Percentiles rank a stretch among this genome's conserved stretches.
Conservation (phyloP, 441 rosid species). For the Eruca vesicaria region DNA sequence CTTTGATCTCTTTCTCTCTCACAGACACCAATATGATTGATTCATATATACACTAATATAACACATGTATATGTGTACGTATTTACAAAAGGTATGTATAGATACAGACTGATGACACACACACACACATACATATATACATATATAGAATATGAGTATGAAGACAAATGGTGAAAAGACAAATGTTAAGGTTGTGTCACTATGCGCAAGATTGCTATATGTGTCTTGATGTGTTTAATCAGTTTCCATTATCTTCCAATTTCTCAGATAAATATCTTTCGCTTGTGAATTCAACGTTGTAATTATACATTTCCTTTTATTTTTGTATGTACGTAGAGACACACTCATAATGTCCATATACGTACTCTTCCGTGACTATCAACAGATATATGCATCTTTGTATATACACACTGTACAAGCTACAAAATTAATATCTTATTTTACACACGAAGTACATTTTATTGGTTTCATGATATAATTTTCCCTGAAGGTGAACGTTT, state of each 20-base stretch:
- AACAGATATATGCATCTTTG: neutral
- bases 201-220: constrained; percentile 39
- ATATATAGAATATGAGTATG: neutral
- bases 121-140: neutral
- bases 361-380: neutral
- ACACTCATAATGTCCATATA: neutral
- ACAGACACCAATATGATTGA: constrained; percentile 25
- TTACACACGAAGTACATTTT: neutral
- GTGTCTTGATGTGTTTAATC: constrained; percentile 46
- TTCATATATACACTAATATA: constrained; percentile 1
- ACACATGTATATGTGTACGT: neutral
- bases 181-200: constrained; percentile 95
- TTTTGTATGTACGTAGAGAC: constrained; percentile 4
- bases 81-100: constrained; percentile 11
- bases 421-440: neutral
- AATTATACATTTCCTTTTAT: constrained; percentile 1
- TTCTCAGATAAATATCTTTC: constrained; percentile 28
- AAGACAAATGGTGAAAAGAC: constrained; percentile 91
- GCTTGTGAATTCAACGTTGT: constrained; percentile 20
- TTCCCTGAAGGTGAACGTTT: too few relatives aligned
- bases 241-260: constrained; percentile 27
- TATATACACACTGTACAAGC: neutral
- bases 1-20: constrained; percentile 36
- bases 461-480: neutral
- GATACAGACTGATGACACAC: constrained; percentile 38